A percentile compares a stretch with the other conserved stretches of the same genome.
Evolutionary conservation across 805 yeast genomes (phyloP).

Genomic region (Ogataea minuta): DNA sequence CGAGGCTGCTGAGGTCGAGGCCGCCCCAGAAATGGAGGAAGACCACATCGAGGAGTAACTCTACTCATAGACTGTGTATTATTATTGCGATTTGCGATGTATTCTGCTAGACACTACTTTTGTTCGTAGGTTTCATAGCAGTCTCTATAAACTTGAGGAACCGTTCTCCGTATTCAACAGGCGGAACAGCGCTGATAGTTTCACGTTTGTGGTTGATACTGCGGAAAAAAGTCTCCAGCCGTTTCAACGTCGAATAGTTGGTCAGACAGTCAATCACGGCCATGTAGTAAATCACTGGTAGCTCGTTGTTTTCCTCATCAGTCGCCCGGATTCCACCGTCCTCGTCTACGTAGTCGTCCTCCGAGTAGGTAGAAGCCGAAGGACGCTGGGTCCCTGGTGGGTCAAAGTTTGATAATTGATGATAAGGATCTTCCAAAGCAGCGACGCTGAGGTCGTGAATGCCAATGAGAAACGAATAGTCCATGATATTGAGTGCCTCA

Average conservation of each 20-base stretch:
- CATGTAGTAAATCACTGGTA: constrained; percentile 73
- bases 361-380: constrained; percentile 17
- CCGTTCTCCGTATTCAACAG: constrained; percentile 84
- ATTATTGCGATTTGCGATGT: constrained; percentile 10
- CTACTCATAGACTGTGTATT: constrained; percentile 11
- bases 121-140: constrained; percentile 12
- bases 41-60: constrained; percentile 12
- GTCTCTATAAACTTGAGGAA: constrained; percentile 64
- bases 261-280: constrained; percentile 96
- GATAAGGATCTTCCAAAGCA: constrained; percentile 33
- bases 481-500: constrained; percentile 84
- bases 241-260: constrained; percentile 67
- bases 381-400: constrained; percentile 24
- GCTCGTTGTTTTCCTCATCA: constrained; percentile 56
- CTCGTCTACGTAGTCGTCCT: constrained; percentile 20
- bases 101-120: constrained; percentile 8
- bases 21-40: constrained; percentile 20
- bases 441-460: constrained; percentile 73
- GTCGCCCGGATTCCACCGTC: constrained; percentile 86
- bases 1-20: constrained; percentile 6
- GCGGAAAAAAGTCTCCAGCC: constrained; percentile 83
- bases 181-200: constrained; percentile 86
- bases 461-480: constrained; percentile 86
- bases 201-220: constrained; percentile 64
- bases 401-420: constrained; percentile 23